phyloP scores from a whole-genome alignment of 169 alveolate genomes.

The Eimeria necatrix region DNA sequence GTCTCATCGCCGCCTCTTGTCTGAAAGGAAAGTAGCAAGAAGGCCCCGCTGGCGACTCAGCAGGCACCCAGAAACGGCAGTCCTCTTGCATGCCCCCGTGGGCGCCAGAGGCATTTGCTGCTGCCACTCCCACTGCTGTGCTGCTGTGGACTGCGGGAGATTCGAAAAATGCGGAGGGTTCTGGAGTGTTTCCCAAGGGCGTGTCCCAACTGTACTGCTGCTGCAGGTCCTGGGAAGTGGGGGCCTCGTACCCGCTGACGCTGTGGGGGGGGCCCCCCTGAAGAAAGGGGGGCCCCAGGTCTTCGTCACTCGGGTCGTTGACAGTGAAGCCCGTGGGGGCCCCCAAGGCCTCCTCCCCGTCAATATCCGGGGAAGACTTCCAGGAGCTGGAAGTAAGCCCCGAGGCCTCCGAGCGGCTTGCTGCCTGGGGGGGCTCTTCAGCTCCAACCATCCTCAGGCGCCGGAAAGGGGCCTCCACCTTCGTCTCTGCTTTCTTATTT shows the following conservation, averaged over 20 bases:
- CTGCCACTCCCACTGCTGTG: not conserved
- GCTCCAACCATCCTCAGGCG: conserved; percentile 33
- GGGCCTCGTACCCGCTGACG: not conserved
- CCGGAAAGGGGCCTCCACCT: not conserved
- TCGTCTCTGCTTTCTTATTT: not conserved
- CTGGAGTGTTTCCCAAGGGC: conserved; percentile 5
- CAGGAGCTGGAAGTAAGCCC: conserved; percentile 35
- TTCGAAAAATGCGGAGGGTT: not conserved
- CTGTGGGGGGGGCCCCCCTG: conserved; percentile 5
- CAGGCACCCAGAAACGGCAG: not conserved
- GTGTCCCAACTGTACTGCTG: conserved; percentile 10
- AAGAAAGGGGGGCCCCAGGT: conserved; percentile 45
- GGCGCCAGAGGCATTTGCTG: conserved; percentile 17
- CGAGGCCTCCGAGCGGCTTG: conserved; percentile 30
- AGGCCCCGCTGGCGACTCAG: no score
- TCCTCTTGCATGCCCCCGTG: conserved; percentile 6
- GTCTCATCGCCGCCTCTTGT: not conserved
- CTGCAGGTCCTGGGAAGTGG: conserved; percentile 19
- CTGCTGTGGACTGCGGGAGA: conserved; percentile 9
- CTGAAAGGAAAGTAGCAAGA: not conserved
- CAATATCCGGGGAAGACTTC: conserved; percentile 36
- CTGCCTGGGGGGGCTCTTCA: conserved; percentile 26
- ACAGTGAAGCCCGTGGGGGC: conserved; percentile 41
- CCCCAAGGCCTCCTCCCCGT: conserved; percentile 5
- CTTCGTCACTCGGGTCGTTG: conserved; percentile 43